Percentiles rank a stretch among this genome's conserved stretches.
These are phyloP conservation scores for Fonsecaea pedrosoi DNA, from an alignment of 2,329 filamentous ascomycete genomes.

Conservation along the genomic window DNA sequence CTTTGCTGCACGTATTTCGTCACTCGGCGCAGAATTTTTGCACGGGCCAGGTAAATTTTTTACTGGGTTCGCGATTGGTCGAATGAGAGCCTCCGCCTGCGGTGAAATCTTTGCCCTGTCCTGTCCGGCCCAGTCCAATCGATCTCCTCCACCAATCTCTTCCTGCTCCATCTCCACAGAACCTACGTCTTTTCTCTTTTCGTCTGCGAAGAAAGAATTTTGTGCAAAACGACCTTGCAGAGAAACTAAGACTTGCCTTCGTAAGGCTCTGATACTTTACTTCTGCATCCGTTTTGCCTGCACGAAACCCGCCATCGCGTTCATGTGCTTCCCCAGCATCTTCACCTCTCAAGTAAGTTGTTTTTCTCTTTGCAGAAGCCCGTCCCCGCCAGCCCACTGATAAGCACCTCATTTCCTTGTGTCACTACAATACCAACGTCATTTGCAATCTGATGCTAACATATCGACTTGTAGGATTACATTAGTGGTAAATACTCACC, in stretches of 20 bases:
- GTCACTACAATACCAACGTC: constrained; percentile 33
- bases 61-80: constrained; percentile 8
- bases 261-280: constrained; percentile 23
- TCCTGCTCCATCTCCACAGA: constrained; percentile 27
- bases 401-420: constrained; percentile 30
- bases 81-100: constrained; percentile 3
- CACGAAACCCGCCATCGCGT: constrained; percentile 34
- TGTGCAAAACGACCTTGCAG: constrained; percentile 24
- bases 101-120: constrained; percentile 10
- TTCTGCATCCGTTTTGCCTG: constrained; percentile 23
- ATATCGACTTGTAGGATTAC: constrained; percentile 60
- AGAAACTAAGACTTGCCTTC: constrained; percentile 24
- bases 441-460: constrained; percentile 44
- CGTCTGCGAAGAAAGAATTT: constrained; percentile 28
- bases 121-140: constrained; percentile 6
- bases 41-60: constrained; percentile 8
- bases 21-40: constrained; percentile 23
- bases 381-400: constrained; percentile 34
- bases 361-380: constrained; percentile 29
- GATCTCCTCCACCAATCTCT: constrained; percentile 27
- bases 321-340: constrained; percentile 77
- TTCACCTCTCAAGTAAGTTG: constrained; percentile 82
- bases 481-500: constrained; percentile 62
- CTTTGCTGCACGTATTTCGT: constrained; percentile 9
- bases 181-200: constrained; percentile 19